Evolutionary conservation across 345 rosid genomes (phyloP).

Genomic region (Ricinus communis): DNA sequence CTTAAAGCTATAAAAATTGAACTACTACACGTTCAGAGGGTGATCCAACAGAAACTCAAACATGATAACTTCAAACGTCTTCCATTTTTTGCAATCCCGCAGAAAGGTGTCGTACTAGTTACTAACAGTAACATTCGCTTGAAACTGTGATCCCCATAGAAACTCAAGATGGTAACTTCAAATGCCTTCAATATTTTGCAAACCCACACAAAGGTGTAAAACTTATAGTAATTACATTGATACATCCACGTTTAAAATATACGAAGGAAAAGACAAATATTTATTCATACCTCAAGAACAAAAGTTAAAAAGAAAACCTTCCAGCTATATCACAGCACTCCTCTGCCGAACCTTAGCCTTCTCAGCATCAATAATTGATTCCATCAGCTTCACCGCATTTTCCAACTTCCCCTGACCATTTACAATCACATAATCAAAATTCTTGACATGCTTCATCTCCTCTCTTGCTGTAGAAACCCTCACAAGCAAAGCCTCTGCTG

Average conservation of each 20-base stretch:
- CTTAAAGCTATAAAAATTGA: too few species aligned
- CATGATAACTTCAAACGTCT: background rate
- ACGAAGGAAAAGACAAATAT: constrained; percentile 2
- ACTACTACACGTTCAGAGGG: too few species aligned
- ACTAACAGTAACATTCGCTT: too few species aligned
- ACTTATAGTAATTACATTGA: background rate
- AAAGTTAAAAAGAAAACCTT: constrained; percentile 3
- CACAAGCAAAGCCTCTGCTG: constrained; percentile 67
- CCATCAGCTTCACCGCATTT: constrained; percentile 60
- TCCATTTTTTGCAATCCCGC: too few species aligned
- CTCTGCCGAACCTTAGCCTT: constrained; percentile 78
- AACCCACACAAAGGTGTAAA: background rate
- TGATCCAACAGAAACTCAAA: background rate
- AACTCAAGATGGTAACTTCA: background rate
- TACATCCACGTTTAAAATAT: background rate
- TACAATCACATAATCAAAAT: constrained; percentile 79
- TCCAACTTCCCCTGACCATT: constrained; percentile 82
- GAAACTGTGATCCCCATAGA: background rate
- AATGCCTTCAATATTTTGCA: constrained; percentile 5
- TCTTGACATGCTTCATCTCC: constrained; percentile 63
- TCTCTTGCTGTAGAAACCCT: constrained; percentile 82
- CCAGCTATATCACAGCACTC: constrained; percentile 48
- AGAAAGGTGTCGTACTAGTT: too few species aligned
- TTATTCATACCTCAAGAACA: constrained; percentile 5
- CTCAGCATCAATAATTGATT: constrained; percentile 87